Percentiles rank a stretch among this genome's conserved stretches.
Conservation (phyloP, 2,329 filamentous ascomycete species). For the Aureobasidium sp. region DNA sequence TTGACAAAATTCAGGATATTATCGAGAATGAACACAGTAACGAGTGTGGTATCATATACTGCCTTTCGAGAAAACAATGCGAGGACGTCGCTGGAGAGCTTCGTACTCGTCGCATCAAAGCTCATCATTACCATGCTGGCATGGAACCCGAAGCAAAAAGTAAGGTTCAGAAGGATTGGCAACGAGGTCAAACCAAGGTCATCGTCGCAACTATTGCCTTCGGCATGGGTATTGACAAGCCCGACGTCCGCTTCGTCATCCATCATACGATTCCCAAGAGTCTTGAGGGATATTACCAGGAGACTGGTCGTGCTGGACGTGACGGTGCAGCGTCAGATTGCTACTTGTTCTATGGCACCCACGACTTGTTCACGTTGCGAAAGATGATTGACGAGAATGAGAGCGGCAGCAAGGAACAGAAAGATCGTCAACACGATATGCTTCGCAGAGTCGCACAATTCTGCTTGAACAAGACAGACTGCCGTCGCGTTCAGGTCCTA, state of each 20-base stretch:
- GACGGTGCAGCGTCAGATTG: conserved; percentile 84
- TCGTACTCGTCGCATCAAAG: conserved; percentile 57
- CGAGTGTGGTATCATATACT: conserved; percentile 88
- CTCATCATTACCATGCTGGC: conserved; percentile 79
- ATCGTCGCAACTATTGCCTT: conserved; percentile 98
- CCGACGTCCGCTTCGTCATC: conserved; percentile 92
- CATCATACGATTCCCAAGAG: conserved; percentile 92
- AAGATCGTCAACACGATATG: conserved; percentile 78
- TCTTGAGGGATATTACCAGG: conserved; percentile 95
- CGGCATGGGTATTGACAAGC: conserved; percentile 99
- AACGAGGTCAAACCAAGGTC: conserved; percentile 69
- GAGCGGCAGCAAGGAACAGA: conserved; percentile 63
- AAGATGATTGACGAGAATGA: conserved; percentile 80
- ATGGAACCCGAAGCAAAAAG: conserved; percentile 63
- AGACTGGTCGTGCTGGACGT: conserved; percentile 88
- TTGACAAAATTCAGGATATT: conserved; percentile 52
- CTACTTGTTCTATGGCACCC: conserved; percentile 81
- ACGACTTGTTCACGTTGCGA: conserved; percentile 65
- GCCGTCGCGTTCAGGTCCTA: conserved; percentile 78
- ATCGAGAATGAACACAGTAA: conserved; percentile 64
- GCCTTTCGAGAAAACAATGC: conserved; percentile 74
- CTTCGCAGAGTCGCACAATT: conserved; percentile 76
- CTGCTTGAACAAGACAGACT: conserved; percentile 84
- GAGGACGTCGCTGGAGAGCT: conserved; percentile 72
- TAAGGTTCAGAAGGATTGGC: conserved; percentile 73